Percentiles rank a stretch among this genome's conserved stretches.
Evolutionary conservation across 2,329 filamentous ascomycete genomes (phyloP).

Genomic region (Aspergillus tubingensis): DNA sequence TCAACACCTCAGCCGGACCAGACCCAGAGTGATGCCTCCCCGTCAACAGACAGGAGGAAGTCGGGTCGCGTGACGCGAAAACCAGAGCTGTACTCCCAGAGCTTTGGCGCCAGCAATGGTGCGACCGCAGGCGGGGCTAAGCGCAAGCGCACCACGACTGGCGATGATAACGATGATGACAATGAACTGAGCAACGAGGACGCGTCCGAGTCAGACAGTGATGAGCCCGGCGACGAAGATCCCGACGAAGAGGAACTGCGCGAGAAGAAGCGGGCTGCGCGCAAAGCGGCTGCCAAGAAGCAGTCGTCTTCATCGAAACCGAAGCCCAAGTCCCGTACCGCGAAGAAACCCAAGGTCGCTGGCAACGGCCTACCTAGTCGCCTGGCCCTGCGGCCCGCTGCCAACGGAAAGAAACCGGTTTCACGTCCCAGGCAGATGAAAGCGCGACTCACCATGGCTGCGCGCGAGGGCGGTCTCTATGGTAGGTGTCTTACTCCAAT

Average conservation of each 20-base stretch:
- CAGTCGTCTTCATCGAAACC: conserved; percentile 42
- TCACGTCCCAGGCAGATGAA: conserved; percentile 54
- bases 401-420: conserved; percentile 46
- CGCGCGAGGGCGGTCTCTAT: conserved; percentile 59
- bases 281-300: conserved; percentile 36
- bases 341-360: conserved; percentile 60
- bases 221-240: conserved; percentile 39
- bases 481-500: conserved; percentile 41
- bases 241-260: conserved; percentile 54
- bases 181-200: conserved; percentile 33
- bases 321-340: conserved; percentile 35
- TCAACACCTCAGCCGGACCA: conserved; percentile 22
- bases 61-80: conserved; percentile 48
- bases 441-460: conserved; percentile 54
- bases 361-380: conserved; percentile 49
- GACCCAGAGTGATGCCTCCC: conserved; percentile 23
- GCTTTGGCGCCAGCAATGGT: conserved; percentile 30
- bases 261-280: conserved; percentile 43
- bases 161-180: conserved; percentile 39
- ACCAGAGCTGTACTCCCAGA: conserved; percentile 47
- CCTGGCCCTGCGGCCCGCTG: conserved; percentile 58
- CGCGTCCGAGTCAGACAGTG: conserved; percentile 42
- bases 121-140: conserved; percentile 42
- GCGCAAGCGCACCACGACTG: conserved; percentile 51
- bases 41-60: conserved; percentile 42